Evolutionary conservation across 805 yeast genomes (phyloP).

Genomic region (Saccharomycopsis fibuligera): DNA sequence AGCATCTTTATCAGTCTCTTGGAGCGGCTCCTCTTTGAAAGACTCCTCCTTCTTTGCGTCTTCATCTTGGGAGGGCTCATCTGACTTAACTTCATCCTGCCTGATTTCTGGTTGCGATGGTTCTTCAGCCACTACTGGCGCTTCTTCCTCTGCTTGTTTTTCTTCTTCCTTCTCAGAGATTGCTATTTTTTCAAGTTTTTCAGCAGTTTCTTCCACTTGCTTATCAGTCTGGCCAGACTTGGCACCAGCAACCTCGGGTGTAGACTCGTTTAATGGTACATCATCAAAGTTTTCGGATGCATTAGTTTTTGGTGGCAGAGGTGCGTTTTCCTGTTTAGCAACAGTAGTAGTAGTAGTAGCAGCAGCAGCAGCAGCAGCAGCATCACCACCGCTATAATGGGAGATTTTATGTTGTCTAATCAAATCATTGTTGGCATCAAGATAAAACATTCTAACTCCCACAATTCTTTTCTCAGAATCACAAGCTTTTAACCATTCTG

Average conservation of each 20-base stretch:
- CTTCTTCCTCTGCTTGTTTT: slow-evolving; percentile 6
- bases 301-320: background rate
- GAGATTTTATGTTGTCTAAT: slow-evolving; percentile 13
- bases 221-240: background rate
- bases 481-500: slow-evolving; percentile 96
- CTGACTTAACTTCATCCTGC: no score
- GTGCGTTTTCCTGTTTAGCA: background rate
- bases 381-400: no score
- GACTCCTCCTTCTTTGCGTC: no score
- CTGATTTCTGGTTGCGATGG: no score
- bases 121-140: slow-evolving; percentile 17
- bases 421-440: slow-evolving; percentile 16
- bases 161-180: slow-evolving; percentile 1
- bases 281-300: slow-evolving; percentile 16
- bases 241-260: background rate
- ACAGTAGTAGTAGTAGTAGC: background rate
- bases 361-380: slow-evolving; percentile 8
- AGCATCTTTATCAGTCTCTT: no score
- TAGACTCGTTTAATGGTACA: slow-evolving; percentile 13
- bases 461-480: slow-evolving; percentile 88
- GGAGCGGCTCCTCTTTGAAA: no score
- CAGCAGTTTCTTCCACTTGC: slow-evolving; percentile 2
- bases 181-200: slow-evolving; percentile 3
- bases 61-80: no score
- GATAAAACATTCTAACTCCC: slow-evolving; percentile 83